Percentiles rank a stretch among this genome's conserved stretches.
phyloP scores from a whole-genome alignment of 2,329 filamentous ascomycete genomes.

The Aspergillus sp. region DNA sequence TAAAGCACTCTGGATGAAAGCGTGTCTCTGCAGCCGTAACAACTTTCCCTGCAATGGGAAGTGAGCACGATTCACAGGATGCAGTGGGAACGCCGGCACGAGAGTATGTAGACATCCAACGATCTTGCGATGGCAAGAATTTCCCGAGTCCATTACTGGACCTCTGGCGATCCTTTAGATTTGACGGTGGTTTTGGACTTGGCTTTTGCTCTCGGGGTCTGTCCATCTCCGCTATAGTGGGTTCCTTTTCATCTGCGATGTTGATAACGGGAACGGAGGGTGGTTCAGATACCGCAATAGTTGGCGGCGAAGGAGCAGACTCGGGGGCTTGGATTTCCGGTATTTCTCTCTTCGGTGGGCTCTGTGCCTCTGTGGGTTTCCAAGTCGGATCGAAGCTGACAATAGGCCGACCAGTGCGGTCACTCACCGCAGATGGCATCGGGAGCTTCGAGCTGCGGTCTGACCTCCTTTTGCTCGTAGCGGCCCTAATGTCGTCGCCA shows the following conservation, averaged over 20 bases:
- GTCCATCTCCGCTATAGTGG: conserved; percentile 38
- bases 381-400: conserved; percentile 92
- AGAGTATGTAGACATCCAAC: conserved; percentile 40
- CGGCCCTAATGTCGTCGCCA: conserved; percentile 81
- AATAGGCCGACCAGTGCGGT: conserved; percentile 86
- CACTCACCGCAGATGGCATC: conserved; percentile 85
- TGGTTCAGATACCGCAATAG: conserved; percentile 38
- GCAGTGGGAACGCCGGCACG: conserved; percentile 61
- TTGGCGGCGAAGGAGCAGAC: conserved; percentile 48
- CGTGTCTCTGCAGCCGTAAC: conserved; percentile 78
- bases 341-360: conserved; percentile 22
- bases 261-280: conserved; percentile 50
- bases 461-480: conserved; percentile 91
- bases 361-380: conserved; percentile 56
- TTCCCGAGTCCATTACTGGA: conserved; percentile 30
- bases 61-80: conserved; percentile 77
- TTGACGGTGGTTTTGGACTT: conserved; percentile 17
- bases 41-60: conserved; percentile 86
- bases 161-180: conserved; percentile 14
- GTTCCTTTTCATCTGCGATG: conserved; percentile 46
- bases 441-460: conserved; percentile 83
- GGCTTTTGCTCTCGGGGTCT: conserved; percentile 16
- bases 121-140: conserved; percentile 38
- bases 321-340: conserved; percentile 33
- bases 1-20: conserved; percentile 93